Base-by-base conservation (phyloP, 805 yeast genomes). In the Candida quercuum region DNA sequence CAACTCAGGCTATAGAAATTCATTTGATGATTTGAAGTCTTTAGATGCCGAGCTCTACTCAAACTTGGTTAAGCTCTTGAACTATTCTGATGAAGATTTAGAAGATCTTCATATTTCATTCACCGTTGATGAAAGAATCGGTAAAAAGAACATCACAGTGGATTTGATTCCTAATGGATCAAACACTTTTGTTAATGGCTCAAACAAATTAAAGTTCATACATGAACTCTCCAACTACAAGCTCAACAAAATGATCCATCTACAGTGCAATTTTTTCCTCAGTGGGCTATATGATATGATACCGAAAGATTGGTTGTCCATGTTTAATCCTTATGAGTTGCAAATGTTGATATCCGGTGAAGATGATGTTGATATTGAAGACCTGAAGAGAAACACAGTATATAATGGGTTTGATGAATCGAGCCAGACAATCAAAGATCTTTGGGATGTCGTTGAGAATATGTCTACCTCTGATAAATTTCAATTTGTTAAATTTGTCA, bases 251-350 rank as follows among this genome's bases (percentile, higher is more conserved):
- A 67, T 75, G 13, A 63, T 82, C 17, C 60, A 68, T n/a, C 54
- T 71, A 3, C 91, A 81, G 49, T 72, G 86, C 1, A 64, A 66
- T 23, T 66, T 71, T 28, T 84, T 86, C 54, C 61, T 89, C 25
- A 71, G 67, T 12, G 99, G 99, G 0, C 56, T 93, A 33, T 73
- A 71, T 46, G 73, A 72, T 39, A 66, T 91, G 15, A 78, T 93
- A 20, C 69, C 79, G 10, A 76, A 81, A 2, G 69, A 69, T 27
- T 87, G 96, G 96, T 64, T 91, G 32, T 72, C 74, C 18, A 77
- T 91, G 81, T 93, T 91, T 63, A 86, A 86, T 51, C 81, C 95
- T 0, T 64, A 64, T 26, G 98, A 93, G 52, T 60, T 93, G 13
- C 95, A 88, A 55, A 76, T 78, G 68, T 65, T 91, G n/a, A 78